Base-by-base conservation (phyloP, 2,329 filamentous ascomycete species). In the Chaetomiaceae sp. region DNA sequence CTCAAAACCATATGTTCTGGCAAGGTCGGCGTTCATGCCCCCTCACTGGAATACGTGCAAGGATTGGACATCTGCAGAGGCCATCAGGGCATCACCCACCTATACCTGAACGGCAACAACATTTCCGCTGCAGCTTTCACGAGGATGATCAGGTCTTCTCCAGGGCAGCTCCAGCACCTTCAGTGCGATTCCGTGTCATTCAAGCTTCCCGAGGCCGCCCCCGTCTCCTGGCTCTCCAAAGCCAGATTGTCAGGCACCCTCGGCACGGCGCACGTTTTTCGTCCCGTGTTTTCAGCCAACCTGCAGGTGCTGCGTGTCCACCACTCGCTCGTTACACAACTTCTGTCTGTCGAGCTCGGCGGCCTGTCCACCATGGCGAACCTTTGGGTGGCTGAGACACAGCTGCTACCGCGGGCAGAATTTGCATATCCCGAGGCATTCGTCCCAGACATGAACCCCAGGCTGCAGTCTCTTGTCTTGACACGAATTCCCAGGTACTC, bases 271-370 rank as follows among this genome's bases (percentile, higher is more conserved):
- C 71, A 80, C 58, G 58, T 77, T 8, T 75, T 81, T 50, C 73
- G 80, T 0, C 79, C 80, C 0, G 73, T 77, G 0, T 67, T 78
- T 46, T 79, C 77, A 1, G 74, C 76, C 1, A 79, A 79, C 56
- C 67, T 85, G 4, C 74, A 76, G 29, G 69, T 68, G 1, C 65
- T 85, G 1, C 74, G 76, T 11, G 68, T 82, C 5, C 82, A 85
- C 47, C 82, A 85, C 62, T 84, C 81, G 0, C 58, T 84, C 2
- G 73, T 85, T 5, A 85, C 82, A 0, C 72, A 75, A 36, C 70
- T 80, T 8, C 77, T 76, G 2, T 75, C 74, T 0, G 57, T 82
- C 4, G 55, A 69, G 4, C 65, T 70, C 7, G 65, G 70, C 1
- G 67, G 66, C 9, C 59, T 75, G 4, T 70, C 72, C 3, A 58